A percentile compares a stretch with the other conserved stretches of the same genome.
phyloP scores from a whole-genome alignment of 176 grass and related monocot genomes.

The Panicum miliaceum region DNA sequence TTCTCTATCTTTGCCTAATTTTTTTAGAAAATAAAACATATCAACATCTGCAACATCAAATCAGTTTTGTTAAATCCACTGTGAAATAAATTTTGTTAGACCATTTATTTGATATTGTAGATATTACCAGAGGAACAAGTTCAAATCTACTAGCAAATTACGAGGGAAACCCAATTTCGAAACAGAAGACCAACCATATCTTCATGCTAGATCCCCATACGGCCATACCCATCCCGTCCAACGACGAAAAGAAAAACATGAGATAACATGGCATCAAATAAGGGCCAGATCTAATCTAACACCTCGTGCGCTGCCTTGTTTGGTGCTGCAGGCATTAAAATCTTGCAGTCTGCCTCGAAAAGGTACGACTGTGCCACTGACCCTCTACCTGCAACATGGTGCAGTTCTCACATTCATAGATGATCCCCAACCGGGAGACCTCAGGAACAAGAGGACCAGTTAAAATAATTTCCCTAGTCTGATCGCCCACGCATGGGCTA shows the following conservation, averaged over 20 bases:
- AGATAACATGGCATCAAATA: conserved; percentile 37
- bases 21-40: no score
- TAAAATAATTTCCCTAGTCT: conserved; percentile 33
- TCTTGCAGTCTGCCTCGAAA: conserved; percentile 41
- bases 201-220: conserved; percentile 19
- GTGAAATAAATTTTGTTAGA: no score
- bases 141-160: no score
- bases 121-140: no score
- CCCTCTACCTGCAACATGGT: conserved; percentile 34
- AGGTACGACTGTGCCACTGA: conserved; percentile 39
- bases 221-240: neutral
- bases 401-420: conserved; percentile 38
- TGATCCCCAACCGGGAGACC: conserved; percentile 31
- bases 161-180: neutral
- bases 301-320: conserved; percentile 36
- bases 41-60: no score
- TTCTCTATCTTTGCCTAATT: no score
- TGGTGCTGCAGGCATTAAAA: conserved; percentile 33
- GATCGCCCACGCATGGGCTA: conserved; percentile 22
- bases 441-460: conserved; percentile 18
- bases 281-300: conserved; percentile 40
- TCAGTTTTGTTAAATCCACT: no score
- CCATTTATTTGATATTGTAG: no score
- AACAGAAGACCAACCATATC: neutral
- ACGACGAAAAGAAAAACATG: neutral